Evolutionary conservation across 352 stramenopile species (phyloP), one percentile per base, ranked within the genome.

Genomic region (Pythium grandisporangium): DNA sequence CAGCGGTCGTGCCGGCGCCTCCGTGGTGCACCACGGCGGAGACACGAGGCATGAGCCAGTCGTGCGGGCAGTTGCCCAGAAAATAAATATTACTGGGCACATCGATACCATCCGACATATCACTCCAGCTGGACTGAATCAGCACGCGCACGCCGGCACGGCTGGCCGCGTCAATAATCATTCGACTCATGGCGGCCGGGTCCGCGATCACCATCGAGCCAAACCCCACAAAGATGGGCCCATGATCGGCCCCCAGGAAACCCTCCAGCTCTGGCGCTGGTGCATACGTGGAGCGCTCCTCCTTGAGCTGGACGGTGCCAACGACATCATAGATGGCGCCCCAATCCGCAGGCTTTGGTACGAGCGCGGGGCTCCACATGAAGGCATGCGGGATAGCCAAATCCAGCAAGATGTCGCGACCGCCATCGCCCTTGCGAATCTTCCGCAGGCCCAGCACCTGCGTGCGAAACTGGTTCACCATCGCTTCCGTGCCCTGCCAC

Each of bases 141-240:
- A 97, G 38, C 35, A 97, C 80, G 11, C 92, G 77, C 19, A 75
- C 74, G 39, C 71, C 61, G 6, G 63, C 67, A 24, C 49, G 53
- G 17, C 61, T 53, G 7, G 82, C 80, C 14, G 75, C 75, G 14
- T 94, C 87, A 12, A 87, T 76, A 44, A 95, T 88, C 55, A 97
- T 96, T 24, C 73, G 71, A 7, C 63, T 86, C 30, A 69, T 69
- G 13, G 76, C 58, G 17, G 54, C 45, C 0, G 84, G 69, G 30
- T 97, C 66, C 32, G 81, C 55, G 23, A 98, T 70, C 0, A 97
- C 64, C 89, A 98, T 97, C 6, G 66, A 91, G 7, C 93, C 93
- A 53, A 98, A 98, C 0, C 93, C 93, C 29, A 98, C 77, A 39
- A 96, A 97, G 51, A 98, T 87, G 5, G 91, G 89, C 2, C 72